Conservation (phyloP, 2,329 filamentous ascomycete genomes). For the Neonectria faginata region DNA sequence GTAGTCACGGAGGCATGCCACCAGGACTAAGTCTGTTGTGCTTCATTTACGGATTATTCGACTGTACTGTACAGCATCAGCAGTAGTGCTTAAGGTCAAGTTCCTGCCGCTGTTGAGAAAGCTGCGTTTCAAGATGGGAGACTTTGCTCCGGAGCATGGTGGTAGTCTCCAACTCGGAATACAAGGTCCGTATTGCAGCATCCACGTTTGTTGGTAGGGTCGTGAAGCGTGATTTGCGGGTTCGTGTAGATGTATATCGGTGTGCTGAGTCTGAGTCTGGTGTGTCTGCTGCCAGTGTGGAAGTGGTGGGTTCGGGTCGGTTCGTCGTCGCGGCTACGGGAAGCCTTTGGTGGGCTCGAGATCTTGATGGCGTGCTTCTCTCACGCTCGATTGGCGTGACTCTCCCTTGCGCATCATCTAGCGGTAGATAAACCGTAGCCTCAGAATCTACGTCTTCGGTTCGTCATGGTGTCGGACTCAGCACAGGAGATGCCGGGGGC, state of each 20-base stretch:
- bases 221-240: neutral
- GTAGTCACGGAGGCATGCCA: neutral
- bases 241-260: neutral
- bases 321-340: neutral
- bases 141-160: neutral
- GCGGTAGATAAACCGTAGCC: neutral
- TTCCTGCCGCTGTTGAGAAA: neutral
- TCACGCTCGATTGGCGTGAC: neutral
- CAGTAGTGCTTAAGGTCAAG: neutral
- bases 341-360: neutral
- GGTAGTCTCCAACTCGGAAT: slow-evolving; percentile 5
- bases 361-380: neutral
- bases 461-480: neutral
- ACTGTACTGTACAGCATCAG: too few species aligned
- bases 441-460: neutral
- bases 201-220: neutral
- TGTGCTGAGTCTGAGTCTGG: neutral
- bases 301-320: neutral
- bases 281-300: neutral
- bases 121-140: neutral
- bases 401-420: neutral
- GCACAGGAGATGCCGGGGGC: neutral
- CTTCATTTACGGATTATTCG: neutral
- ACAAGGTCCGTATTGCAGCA: slow-evolving; percentile 3
- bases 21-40: neutral